phyloP scores from a whole-genome alignment of 495 filamentous ascomycete genomes.

The Trichoderma virens region DNA sequence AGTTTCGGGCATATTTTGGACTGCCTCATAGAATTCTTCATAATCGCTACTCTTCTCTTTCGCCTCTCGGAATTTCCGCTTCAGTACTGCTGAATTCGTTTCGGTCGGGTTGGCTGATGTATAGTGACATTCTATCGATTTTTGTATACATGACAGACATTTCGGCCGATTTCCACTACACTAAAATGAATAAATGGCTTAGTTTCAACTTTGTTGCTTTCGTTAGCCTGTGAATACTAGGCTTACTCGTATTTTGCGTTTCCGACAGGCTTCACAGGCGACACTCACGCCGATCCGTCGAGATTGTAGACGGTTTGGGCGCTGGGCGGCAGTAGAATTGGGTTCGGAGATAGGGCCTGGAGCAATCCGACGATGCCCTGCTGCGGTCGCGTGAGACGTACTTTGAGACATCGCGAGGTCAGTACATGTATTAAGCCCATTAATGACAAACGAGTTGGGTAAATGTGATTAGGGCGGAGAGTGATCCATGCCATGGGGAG shows the following conservation, averaged over 20 bases:
- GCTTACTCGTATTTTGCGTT: not conserved
- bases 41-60: constrained; percentile 17
- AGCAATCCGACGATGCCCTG: not conserved
- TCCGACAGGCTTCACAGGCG: not conserved
- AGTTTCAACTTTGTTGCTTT: not conserved
- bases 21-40: constrained; percentile 28
- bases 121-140: constrained; percentile 28
- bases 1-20: constrained; percentile 23
- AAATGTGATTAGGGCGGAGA: too few relatives aligned
- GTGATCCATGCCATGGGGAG: not conserved
- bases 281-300: not conserved
- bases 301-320: not conserved
- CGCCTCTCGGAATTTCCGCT: constrained; percentile 25
- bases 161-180: constrained; percentile 31
- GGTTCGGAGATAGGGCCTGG: not conserved
- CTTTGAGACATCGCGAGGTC: too few relatives aligned
- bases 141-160: constrained; percentile 29
- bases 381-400: too few relatives aligned
- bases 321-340: not conserved
- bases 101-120: constrained; percentile 35
- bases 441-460: too few relatives aligned
- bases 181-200: constrained; percentile 24
- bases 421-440: too few relatives aligned
- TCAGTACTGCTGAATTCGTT: constrained; percentile 34
- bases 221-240: not conserved